These are phyloP conservation scores for Trichoderma sp. DNA, from an alignment of 2,329 filamentous ascomycete genomes.

Conservation along the genomic window DNA sequence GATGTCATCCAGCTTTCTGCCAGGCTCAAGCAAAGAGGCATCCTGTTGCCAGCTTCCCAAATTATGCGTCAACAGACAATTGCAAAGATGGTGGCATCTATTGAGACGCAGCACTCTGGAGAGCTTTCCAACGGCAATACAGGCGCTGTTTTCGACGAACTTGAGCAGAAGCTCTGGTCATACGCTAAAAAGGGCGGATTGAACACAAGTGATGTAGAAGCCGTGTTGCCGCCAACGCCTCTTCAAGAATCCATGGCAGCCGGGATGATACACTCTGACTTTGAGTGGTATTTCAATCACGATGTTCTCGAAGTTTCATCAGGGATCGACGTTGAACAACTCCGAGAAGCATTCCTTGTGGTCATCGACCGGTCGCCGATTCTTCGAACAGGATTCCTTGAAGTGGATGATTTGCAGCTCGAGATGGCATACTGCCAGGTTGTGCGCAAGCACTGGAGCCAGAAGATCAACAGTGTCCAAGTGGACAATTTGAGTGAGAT, in stretches of 20 bases:
- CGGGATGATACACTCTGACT: conserved; percentile 75
- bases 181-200: conserved; percentile 38
- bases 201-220: conserved; percentile 47
- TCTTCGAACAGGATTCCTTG: conserved; percentile 70
- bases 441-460: conserved; percentile 32
- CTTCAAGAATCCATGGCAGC: conserved; percentile 84
- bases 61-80: conserved; percentile 74
- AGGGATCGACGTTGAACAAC: conserved; percentile 51
- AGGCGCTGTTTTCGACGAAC: conserved; percentile 22
- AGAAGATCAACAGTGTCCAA: conserved; percentile 25
- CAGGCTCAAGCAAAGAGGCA: conserved; percentile 58
- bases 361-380: conserved; percentile 65
- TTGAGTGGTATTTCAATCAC: conserved; percentile 79
- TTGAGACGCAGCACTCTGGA: not conserved
- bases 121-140: not conserved
- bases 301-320: conserved; percentile 65
- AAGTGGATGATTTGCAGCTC: conserved; percentile 60
- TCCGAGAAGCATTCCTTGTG: conserved; percentile 60
- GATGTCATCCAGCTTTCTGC: conserved; percentile 84
- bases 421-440: conserved; percentile 51
- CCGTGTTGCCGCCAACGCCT: conserved; percentile 71
- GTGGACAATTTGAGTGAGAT: conserved; percentile 34
- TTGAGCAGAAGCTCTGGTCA: conserved; percentile 36
- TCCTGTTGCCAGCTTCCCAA: conserved; percentile 67
- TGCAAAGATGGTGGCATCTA: conserved; percentile 48